phyloP scores from a whole-genome alignment of 768 basidiomycete genomes.

The Gautieria morchelliformis region DNA sequence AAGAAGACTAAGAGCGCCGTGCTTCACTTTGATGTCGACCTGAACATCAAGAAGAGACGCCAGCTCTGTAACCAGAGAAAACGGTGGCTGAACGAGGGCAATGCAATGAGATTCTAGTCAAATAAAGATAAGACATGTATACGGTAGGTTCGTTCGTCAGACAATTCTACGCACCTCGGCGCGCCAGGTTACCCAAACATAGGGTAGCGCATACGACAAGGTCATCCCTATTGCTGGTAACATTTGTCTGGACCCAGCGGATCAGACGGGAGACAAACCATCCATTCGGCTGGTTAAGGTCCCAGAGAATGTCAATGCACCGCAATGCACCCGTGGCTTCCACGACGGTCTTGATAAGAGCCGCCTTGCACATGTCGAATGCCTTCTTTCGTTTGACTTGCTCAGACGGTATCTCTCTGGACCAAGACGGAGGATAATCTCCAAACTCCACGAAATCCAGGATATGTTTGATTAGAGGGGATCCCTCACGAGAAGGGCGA shows the following conservation, averaged over 20 bases:
- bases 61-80: conserved; percentile 57
- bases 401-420: conserved; percentile 32
- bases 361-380: conserved; percentile 77
- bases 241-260: conserved; percentile 58
- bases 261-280: conserved; percentile 66
- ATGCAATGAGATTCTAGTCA: conserved; percentile 46
- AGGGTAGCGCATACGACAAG: conserved; percentile 72
- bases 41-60: conserved; percentile 45
- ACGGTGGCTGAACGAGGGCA: conserved; percentile 38
- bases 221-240: conserved; percentile 50
- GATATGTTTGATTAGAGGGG: conserved; percentile 52
- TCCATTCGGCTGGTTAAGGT: conserved; percentile 51
- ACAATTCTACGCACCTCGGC: conserved; percentile 43
- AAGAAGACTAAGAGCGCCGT: conserved; percentile 78
- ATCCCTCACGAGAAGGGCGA: conserved; percentile 32
- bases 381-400: conserved; percentile 29
- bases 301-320: conserved; percentile 73
- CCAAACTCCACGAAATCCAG: conserved; percentile 70
- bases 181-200: conserved; percentile 70
- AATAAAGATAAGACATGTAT: conserved; percentile 8
- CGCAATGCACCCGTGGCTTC: conserved; percentile 77
- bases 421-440: conserved; percentile 60
- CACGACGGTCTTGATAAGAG: conserved; percentile 76
- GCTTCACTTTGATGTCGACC: conserved; percentile 76
- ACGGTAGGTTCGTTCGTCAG: conserved; percentile 1